A percentile compares a stretch with the other conserved stretches of the same genome.
Conservation (phyloP, 768 basidiomycete genomes). For the Paxillus involutus region DNA sequence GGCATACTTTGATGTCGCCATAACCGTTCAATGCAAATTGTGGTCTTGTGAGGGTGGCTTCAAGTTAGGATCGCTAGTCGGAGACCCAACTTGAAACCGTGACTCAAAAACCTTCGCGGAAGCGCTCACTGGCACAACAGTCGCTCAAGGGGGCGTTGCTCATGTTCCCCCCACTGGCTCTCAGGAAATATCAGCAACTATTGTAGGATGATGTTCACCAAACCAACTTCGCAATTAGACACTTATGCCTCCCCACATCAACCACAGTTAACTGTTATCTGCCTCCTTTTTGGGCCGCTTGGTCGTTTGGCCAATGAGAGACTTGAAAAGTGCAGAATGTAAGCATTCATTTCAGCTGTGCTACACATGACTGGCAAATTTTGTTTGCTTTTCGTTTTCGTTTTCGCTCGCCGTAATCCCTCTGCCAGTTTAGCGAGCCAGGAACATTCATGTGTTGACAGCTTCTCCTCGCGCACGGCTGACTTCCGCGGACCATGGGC, state of each 20-base stretch:
- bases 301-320: too few species aligned
- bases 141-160: too few species aligned
- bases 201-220: too few species aligned
- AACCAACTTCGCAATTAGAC: background rate
- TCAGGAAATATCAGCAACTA: background rate
- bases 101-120: slow-evolving; percentile 26
- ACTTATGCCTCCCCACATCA: background rate
- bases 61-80: background rate
- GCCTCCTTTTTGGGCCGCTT: too few species aligned
- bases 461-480: background rate
- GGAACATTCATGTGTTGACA: background rate
- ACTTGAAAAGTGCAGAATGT: too few species aligned
- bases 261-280: background rate
- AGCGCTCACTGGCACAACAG: background rate
- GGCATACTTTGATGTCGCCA: slow-evolving; percentile 38
- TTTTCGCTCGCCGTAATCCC: background rate
- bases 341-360: too few species aligned
- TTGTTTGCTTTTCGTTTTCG: background rate
- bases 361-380: background rate
- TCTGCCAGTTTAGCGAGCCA: background rate
- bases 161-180: too few species aligned
- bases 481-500: background rate
- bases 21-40: slow-evolving; percentile 13
- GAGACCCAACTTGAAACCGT: slow-evolving; percentile 1
- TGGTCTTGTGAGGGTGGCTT: background rate